Conservation (phyloP, 202 grass and related monocot species). For the Panicum virgatum region DNA sequence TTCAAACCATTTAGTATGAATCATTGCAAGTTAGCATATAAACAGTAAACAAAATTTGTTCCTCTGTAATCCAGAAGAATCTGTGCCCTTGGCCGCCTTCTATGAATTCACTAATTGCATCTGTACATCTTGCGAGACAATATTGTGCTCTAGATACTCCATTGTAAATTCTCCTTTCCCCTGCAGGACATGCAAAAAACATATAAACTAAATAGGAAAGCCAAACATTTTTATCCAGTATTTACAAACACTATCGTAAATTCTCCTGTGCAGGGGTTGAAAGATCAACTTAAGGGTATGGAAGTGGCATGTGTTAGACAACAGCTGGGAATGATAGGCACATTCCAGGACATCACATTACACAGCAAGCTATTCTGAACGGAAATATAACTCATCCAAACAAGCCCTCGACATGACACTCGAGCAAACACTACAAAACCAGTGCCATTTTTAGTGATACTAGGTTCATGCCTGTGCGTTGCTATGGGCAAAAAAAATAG, state of each 20-base stretch:
- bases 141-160: constrained; percentile 92
- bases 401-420: no score
- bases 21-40: not conserved
- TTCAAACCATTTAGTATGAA: constrained; percentile 26
- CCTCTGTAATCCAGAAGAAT: constrained; percentile 3
- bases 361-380: not conserved
- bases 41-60: constrained; percentile 9
- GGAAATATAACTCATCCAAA: not conserved
- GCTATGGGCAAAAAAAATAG: no score
- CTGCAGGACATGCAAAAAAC: constrained; percentile 39
- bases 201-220: constrained; percentile 17
- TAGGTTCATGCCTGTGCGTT: no score
- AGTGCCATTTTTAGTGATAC: no score
- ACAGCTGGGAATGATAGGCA: not conserved
- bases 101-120: constrained; percentile 76
- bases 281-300: not conserved
- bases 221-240: not conserved
- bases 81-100: constrained; percentile 62
- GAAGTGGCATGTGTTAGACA: not conserved
- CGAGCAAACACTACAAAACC: no score
- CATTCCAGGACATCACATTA: not conserved
- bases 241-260: not conserved
- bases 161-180: constrained; percentile 99
- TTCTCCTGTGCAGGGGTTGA: not conserved
- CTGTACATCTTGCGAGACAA: constrained; percentile 88